phyloP scores from a whole-genome alignment of 2,329 filamentous ascomycete species.

The Fonsecaea pugnacius region DNA sequence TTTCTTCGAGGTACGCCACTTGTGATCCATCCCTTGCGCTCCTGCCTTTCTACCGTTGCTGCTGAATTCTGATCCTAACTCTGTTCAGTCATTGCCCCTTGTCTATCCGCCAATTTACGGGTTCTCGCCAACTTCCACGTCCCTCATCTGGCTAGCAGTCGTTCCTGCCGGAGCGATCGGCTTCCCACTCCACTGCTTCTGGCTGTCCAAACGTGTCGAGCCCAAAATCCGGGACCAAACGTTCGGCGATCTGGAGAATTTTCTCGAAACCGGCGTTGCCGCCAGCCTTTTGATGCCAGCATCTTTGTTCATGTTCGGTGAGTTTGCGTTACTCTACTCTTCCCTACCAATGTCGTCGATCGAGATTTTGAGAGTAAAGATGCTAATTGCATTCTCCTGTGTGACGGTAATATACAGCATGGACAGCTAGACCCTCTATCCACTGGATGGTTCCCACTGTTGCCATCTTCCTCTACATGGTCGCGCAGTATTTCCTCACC shows the following conservation, averaged over 20 bases:
- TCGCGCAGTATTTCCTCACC: conserved; percentile 18
- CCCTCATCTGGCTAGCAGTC: conserved; percentile 40
- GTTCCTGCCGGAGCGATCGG: conserved; percentile 8
- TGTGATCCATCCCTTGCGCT: conserved; percentile 54
- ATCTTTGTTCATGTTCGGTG: conserved; percentile 40
- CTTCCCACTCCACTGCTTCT: conserved; percentile 45
- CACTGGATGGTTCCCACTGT: conserved; percentile 47
- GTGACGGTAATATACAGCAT: conserved; percentile 53
- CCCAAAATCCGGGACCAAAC: conserved; percentile 5
- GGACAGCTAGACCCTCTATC: conserved; percentile 53
- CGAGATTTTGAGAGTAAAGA: not conserved
- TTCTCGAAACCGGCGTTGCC: conserved; percentile 7
- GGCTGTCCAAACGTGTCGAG: conserved; percentile 10
- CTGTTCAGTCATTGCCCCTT: conserved; percentile 44
- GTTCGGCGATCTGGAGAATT: conserved; percentile 4
- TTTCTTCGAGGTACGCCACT: conserved; percentile 62
- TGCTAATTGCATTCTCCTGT: not conserved
- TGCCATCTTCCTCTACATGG: conserved; percentile 47
- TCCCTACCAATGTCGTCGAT: not conserved
- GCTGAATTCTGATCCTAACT: conserved; percentile 41
- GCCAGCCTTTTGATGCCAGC: conserved; percentile 58
- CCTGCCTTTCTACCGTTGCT: not conserved
- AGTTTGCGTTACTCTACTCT: not conserved
- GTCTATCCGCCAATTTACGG: conserved; percentile 45
- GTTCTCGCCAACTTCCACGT: conserved; percentile 10